Conservation (phyloP, 169 alveolate species). For the Plasmodium gaboni region DNA sequence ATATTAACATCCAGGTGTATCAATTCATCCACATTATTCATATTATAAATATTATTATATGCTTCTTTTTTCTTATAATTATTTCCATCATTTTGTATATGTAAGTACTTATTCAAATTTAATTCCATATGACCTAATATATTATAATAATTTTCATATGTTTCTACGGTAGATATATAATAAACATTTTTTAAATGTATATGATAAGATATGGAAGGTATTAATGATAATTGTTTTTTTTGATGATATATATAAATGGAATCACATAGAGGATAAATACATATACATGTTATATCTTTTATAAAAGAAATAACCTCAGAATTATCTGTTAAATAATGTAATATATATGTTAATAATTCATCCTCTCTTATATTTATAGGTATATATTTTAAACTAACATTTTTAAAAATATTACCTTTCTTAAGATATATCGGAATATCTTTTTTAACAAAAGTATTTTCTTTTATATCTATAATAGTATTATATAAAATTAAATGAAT, state of each 20-base stretch:
- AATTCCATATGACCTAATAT: conserved; percentile 37
- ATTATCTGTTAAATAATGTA: conserved; percentile 51
- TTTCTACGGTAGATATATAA: conserved; percentile 57
- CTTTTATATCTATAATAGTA: conserved; percentile 50
- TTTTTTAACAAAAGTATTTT: conserved; percentile 53
- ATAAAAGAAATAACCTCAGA: conserved; percentile 43
- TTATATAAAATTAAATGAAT: conserved; percentile 38
- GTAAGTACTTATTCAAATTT: conserved; percentile 14
- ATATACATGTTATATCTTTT: conserved; percentile 57
- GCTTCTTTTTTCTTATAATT: conserved; percentile 15
- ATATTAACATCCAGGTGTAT: conserved; percentile 31
- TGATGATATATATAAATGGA: conserved; percentile 46
- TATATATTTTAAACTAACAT: conserved; percentile 34
- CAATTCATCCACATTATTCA: background rate
- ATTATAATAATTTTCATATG: conserved; percentile 48
- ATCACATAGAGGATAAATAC: conserved; percentile 62
- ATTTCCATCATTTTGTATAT: background rate
- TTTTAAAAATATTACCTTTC: conserved; percentile 33
- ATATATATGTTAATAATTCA: conserved; percentile 28
- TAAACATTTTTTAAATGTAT: conserved; percentile 26
- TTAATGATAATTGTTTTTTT: conserved; percentile 38
- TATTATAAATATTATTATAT: background rate
- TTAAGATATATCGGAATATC: conserved; percentile 41
- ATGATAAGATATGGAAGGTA: conserved; percentile 57
- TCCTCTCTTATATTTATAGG: conserved; percentile 62